Conservation (phyloP, 768 basidiomycete genomes). For the Leccinum arenicola region DNA sequence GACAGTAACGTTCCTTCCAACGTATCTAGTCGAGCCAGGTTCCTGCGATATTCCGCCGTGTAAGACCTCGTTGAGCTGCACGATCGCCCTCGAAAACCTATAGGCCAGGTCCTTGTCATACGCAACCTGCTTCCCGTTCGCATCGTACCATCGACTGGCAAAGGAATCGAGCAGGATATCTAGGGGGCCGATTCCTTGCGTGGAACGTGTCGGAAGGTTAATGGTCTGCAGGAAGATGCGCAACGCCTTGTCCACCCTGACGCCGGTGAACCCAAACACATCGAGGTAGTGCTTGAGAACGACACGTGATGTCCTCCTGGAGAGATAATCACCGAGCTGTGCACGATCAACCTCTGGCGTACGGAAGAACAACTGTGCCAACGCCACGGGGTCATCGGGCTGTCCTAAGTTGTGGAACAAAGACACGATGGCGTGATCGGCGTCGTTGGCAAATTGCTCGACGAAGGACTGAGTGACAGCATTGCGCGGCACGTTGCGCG, state of each 20-base stretch:
- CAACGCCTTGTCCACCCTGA: constrained; percentile 86
- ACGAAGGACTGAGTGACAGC: constrained; percentile 72
- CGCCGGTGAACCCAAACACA: constrained; percentile 78
- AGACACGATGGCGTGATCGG: constrained; percentile 73
- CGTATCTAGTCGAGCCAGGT: constrained; percentile 51
- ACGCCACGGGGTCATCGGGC: constrained; percentile 65
- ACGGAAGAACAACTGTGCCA: constrained; percentile 79
- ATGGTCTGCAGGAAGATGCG: constrained; percentile 86
- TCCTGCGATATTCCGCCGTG: constrained; percentile 71
- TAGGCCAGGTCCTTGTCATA: constrained; percentile 81
- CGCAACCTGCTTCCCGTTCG: constrained; percentile 73
- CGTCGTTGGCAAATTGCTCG: constrained; percentile 73
- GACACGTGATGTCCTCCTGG: constrained; percentile 65
- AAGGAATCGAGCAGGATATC: constrained; percentile 78
- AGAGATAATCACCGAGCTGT: constrained; percentile 81
- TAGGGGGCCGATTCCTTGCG: constrained; percentile 32
- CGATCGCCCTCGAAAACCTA: constrained; percentile 74
- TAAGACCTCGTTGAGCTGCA: constrained; percentile 85
- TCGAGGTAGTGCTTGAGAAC: constrained; percentile 85
- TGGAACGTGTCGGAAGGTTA: constrained; percentile 50
- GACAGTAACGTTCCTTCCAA: constrained; percentile 57
- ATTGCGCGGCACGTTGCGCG: constrained; percentile 50
- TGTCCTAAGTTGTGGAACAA: constrained; percentile 61
- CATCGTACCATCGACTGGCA: constrained; percentile 86
- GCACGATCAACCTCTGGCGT: constrained; percentile 80